Evolutionary conservation across 2,329 filamentous ascomycete species (phyloP), one percentile per base, ranked within the genome.

Genomic region (Arthroderma sp.): DNA sequence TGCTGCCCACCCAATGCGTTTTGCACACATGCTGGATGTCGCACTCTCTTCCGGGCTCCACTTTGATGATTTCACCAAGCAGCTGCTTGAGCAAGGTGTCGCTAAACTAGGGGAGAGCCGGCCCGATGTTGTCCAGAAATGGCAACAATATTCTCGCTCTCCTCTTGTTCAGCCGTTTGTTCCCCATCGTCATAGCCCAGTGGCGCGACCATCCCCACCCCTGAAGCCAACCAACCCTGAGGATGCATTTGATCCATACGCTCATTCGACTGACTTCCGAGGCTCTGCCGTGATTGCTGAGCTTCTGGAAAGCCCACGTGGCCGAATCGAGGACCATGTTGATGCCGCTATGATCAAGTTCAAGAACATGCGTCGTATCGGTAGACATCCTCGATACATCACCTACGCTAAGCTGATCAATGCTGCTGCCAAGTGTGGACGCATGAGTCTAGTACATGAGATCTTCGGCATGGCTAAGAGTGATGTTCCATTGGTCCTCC

Each of bases 401-500:
- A 94, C 88, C 1, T 95, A 96, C 56, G 87, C 88, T 41, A 96
- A 95, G 73, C 73, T 98, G 53, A 94, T 98, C 57, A 81, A 83
- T 40, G 84, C 86, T 47, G 88, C 89, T 51, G 86, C 88, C 44
- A 86, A 89, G 58, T 82, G 87, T 51, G 77, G 83, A 57, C 86
- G 88, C 58, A 77, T 86, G 65, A 82, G 83, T 43, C 66, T 93
- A 40, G 87, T 86, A 57, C 78, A 87, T 52, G 87, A 96, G 50
- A 83, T 98, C 42, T 73, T 95, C 30, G 80, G 77, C 53, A 93
- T 94, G 78, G 91, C 91, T 8, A 83, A 86, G 54, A 75, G 80
- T 46, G 91, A 98, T 61, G 80, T 96, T 48, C 91, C 91, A 40
- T 76, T 89, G 31, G 73, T 89, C 50, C 74, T 80, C 36, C 83